Evolutionary conservation across 192 early-diverging fungal genomes (phyloP), one percentile per base, ranked within the genome.

Genomic region (Coemansia sp.): DNA sequence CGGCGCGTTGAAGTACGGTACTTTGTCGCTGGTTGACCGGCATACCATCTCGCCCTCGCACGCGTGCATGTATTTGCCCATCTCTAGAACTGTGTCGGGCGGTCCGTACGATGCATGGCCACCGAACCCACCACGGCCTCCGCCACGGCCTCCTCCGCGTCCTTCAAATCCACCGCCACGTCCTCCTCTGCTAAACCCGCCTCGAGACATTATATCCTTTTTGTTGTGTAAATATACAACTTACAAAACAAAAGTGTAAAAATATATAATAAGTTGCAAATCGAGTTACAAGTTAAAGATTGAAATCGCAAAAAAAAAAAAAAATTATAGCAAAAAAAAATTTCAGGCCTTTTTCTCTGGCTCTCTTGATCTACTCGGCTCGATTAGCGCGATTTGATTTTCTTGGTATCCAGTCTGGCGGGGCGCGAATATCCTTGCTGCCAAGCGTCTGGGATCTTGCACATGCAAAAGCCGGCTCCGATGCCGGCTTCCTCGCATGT

Each of bases 31-130:
- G 62, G 88, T 90, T 28, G 91, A 93, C 66, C 86, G 86, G 83
- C 94, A 97, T 33, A 99, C 95, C 86, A 97, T 94, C 82, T 99
- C 94, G 59, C 94, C 95, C 76, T 99, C 95, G 75, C 97, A 99
- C 37, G 90, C 86, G 76, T 99, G 95, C 83, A 94, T 82, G 74
- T 94, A 97, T 37, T 85, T 66, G 42, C 97, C 97, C 84, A 97
- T 90, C 61, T 89, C 87, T 26, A 88, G 73, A 59, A 94, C 91
- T 31, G 76, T 77, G 69, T 92, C 92, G 21, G 93, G 93, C 12
- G 93, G 93, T 25, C 93, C 84, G 18, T 83, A 83, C 33, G 84
- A 85, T 23, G 71, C 81, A 41, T 77, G 68, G 60, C 75, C 73
- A 36, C 72, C 72, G 14, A 64, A 68, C 13, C 83, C 74, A 8